phyloP scores from a whole-genome alignment of 2,329 filamentous ascomycete genomes.

The Epicoccum sorghinum region DNA sequence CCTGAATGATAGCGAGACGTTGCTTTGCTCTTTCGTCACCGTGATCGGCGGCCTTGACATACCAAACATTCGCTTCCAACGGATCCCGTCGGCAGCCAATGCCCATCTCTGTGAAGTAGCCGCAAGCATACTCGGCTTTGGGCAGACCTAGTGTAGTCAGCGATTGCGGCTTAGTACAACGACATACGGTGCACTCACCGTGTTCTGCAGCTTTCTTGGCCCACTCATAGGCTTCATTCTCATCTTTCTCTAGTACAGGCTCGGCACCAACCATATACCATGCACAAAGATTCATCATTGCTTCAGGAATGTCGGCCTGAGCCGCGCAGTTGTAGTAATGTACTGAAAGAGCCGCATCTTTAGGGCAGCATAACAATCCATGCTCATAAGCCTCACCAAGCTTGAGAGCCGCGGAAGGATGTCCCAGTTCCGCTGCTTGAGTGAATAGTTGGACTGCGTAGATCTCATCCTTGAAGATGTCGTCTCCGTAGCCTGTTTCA shows the following conservation, averaged over 20 bases:
- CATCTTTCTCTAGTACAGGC: conserved; percentile 90
- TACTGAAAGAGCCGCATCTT: conserved; percentile 89
- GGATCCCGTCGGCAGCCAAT: conserved; percentile 93
- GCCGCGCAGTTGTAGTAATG: conserved; percentile 97
- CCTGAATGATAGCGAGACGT: conserved; percentile 82
- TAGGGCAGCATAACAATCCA: conserved; percentile 82
- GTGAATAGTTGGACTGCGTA: conserved; percentile 96
- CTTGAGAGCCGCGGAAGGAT: conserved; percentile 82
- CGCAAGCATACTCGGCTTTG: conserved; percentile 89
- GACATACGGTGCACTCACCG: conserved; percentile 63
- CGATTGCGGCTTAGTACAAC: neutral
- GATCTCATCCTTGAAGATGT: conserved; percentile 86
- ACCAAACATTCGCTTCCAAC: conserved; percentile 98
- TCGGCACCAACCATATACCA: conserved; percentile 98
- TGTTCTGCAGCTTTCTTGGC: conserved; percentile 82
- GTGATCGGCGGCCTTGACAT: conserved; percentile 90
- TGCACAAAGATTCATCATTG: conserved; percentile 98
- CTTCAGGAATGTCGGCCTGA: conserved; percentile 78
- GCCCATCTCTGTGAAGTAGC: conserved; percentile 98
- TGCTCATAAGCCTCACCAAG: conserved; percentile 98
- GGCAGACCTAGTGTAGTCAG: conserved; percentile 58
- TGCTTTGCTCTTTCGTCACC: conserved; percentile 90
- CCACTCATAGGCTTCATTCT: conserved; percentile 97
- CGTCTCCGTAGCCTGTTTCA: conserved; percentile 90
- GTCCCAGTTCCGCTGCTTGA: conserved; percentile 88